Percentiles rank a stretch among this genome's conserved stretches.
Conservation (phyloP, 345 rosid species). For the Psidium friedrichsthalianum region DNA sequence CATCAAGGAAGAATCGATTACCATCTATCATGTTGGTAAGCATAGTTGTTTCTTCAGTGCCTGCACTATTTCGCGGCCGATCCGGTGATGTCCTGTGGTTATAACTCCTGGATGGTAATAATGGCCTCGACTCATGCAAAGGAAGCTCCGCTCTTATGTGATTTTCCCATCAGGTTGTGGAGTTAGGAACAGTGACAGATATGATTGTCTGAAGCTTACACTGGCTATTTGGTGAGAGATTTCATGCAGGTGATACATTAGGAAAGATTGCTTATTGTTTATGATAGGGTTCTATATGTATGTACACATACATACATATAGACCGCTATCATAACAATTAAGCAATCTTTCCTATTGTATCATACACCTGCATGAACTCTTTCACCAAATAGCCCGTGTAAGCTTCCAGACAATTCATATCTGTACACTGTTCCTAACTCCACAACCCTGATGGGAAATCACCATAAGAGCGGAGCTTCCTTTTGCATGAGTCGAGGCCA, state of each 20-base stretch:
- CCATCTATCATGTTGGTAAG: slow-evolving; percentile 80
- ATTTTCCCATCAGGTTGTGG: slow-evolving; percentile 93
- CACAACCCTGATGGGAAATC: slow-evolving; percentile 91
- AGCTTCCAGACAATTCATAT: slow-evolving; percentile 79
- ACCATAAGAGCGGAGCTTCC: slow-evolving; percentile 74
- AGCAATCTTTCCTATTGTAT: neutral
- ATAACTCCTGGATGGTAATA: neutral
- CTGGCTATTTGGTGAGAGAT: slow-evolving; percentile 93
- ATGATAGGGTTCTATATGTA: neutral
- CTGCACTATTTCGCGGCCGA: neutral
- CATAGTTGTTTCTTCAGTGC: neutral
- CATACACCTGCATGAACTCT: slow-evolving; percentile 77
- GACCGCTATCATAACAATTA: neutral
- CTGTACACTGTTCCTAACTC: slow-evolving; percentile 92
- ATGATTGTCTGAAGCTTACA: slow-evolving; percentile 91
- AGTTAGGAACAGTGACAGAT: slow-evolving; percentile 93
- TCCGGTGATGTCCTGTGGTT: neutral
- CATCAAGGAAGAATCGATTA: slow-evolving; percentile 73
- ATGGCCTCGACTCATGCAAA: slow-evolving; percentile 3
- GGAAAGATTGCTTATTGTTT: neutral
- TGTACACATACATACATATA: neutral
- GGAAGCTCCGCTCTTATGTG: slow-evolving; percentile 81
- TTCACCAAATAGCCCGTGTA: slow-evolving; percentile 90
- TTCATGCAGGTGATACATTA: slow-evolving; percentile 58
- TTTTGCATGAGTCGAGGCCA: slow-evolving; percentile 2